Evolutionary conservation across 352 stramenopile genomes (phyloP), one percentile per base, ranked within the genome.

Genomic region (Phytophthora pluvialis): DNA sequence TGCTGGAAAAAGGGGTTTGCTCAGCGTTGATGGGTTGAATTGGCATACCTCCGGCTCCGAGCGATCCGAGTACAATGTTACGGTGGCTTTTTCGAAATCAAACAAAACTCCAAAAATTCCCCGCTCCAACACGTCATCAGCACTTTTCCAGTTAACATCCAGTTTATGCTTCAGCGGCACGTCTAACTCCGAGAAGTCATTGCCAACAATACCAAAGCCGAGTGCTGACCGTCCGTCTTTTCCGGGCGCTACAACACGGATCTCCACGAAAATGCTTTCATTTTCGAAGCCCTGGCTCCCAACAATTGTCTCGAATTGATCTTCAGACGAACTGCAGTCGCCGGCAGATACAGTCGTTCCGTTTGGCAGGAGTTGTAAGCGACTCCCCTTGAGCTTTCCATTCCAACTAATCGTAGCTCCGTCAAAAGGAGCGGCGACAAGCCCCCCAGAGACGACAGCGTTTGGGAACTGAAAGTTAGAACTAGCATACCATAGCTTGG

Each of bases 81-180:
- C 47, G 15, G 66, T 82, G 0, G 72, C 67, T 29, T 83, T 87
- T 29, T 79, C 72, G 36, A 96, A 92, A 65, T 96, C 86, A 67
- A 91, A 94, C 10, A 94, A 72, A 29, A 91, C 70, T 1, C 88
- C 88, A n/a, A 96, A 78, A 18, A 78, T 60, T 7, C 70, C 75
- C 59, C 51, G 77, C 0, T 78, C 38, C 15, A 72, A 15, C 4
- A 77, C 40, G 3, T 84, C 72, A 15, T 89, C 80, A 9, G 48
- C 28, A 39, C 57, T 79, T 5, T 66, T 77, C 29, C 60, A 81
- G 12, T 75, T 77, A 4, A 89, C 48, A 8, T 77, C 69, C 7
- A 86, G 42, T 25, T 73, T 70, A 15, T 74, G 63, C 1, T 52
- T 43, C 4, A 82, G 40, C 1, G 49, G 36, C 0, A 16, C 18